Percentiles rank a stretch among this genome's conserved stretches.
Conservation (phyloP, 176 grass and related monocot species). For the Carex cristatella region DNA sequence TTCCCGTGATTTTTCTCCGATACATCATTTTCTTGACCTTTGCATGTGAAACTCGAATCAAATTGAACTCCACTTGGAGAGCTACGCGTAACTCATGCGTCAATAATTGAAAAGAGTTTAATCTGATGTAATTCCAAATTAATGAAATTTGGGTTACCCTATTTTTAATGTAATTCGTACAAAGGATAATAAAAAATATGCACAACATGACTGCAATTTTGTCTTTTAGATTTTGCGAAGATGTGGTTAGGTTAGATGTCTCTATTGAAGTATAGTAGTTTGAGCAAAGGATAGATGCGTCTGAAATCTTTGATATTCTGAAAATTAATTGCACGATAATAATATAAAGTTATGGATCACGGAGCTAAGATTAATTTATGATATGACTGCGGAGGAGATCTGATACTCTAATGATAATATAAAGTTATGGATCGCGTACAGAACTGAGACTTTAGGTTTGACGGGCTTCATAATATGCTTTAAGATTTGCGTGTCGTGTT, state of each 20-base stretch:
- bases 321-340: no score
- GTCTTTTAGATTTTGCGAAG: neutral
- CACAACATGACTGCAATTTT: neutral
- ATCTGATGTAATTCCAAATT: neutral
- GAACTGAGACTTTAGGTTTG: no score
- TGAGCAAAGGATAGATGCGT: no score
- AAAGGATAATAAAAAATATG: neutral
- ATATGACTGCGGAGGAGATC: no score
- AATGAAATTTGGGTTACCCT: neutral
- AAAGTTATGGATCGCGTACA: no score
- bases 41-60: neutral
- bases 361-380: no score
- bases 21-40: neutral
- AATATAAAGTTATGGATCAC: neutral
- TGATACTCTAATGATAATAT: no score
- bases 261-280: neutral
- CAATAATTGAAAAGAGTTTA: neutral
- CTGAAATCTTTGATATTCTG: no score
- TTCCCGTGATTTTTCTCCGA: neutral
- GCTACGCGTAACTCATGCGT: neutral
- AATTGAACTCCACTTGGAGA: neutral
- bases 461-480: no score
- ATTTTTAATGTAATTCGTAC: neutral
- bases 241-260: neutral
- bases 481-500: no score